phyloP scores from a whole-genome alignment of 108 stramenopile genomes.

The Fragilaria radians region DNA sequence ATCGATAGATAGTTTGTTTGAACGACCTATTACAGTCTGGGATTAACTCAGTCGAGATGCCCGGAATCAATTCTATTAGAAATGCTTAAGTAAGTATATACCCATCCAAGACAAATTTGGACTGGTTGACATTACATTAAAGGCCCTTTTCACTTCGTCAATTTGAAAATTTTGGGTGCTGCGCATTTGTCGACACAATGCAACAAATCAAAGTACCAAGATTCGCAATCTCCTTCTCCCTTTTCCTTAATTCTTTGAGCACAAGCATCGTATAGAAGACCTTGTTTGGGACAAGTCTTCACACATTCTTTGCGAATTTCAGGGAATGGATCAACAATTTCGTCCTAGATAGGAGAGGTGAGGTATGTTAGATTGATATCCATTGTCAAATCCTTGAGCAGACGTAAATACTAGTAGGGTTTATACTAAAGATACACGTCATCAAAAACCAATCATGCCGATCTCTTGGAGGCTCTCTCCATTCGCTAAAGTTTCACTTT shows the following conservation, averaged over 20 bases:
- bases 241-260: conserved; percentile 68
- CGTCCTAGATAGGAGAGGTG: conserved; percentile 5
- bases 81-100: no score
- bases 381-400: background rate
- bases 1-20: no score
- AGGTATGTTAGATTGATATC: background rate
- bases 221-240: conserved; percentile 85
- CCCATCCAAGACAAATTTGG: no score
- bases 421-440: background rate
- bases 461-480: no score
- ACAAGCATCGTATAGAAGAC: conserved; percentile 78
- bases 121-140: no score
- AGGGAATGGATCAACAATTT: conserved; percentile 78
- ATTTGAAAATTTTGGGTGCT: conserved; percentile 81
- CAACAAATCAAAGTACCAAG: conserved; percentile 87
- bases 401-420: background rate
- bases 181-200: conserved; percentile 90
- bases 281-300: conserved; percentile 58
- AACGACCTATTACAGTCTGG: no score
- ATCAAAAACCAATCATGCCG: no score
- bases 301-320: conserved; percentile 58
- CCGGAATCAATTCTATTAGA: no score
- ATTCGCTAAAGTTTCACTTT: no score
- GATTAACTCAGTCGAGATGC: no score
- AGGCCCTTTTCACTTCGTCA: conserved; percentile 70